Base-by-base conservation (phyloP, 2,329 filamentous ascomycete species). In the Incumbomyces delicatus region DNA sequence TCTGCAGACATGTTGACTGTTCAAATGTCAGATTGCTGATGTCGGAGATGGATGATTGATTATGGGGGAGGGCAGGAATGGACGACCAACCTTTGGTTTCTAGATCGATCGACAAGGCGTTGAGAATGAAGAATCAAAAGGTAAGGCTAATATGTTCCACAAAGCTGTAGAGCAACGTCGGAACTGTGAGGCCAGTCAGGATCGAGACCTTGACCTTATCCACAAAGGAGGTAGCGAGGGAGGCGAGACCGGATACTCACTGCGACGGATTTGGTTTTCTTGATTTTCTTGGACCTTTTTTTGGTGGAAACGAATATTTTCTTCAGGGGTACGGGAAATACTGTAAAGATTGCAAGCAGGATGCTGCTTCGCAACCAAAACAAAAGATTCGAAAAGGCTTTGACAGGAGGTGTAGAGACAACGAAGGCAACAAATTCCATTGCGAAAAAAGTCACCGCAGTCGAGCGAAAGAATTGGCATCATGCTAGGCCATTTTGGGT, bases 1-100 rank as follows among this genome's bases (percentile, higher is more conserved):
- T 79, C 74, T 72, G 81, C 78, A 69, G 88, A 84, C 82, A 87
- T 85, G 61, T 85, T 83, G 66, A 73, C 68, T 68, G 76, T 68
- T 64, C 75, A 72, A 78, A 74, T 78, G 84, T 83, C 68, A 70
- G 75, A 62, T 57, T 53, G 22, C 43, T 48, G 41, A 49, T 44
- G 18, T 45, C 44, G 47, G 17, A 10, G 17, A 31, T 32, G 42
- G 41, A 33, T 8, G 8, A 14, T 12, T 44, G n/a, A 27, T 22
- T 7, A 50, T 46, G 13, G 16, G 7, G 12, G 22, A 35, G n/a
- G 20, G 18, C 34, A 40, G 44, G 35, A 48, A 43, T 27, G n/a
- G n/a, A n/a, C n/a, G 41, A 48, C 48, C 49, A 47, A 54, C 48
- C 38, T 53, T 42, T 47, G 32, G 30, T 35, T 16, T 45, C 31